These are phyloP conservation scores for Colletotrichum salicis DNA, from an alignment of 2,329 filamentous ascomycete species.

Conservation along the genomic window DNA sequence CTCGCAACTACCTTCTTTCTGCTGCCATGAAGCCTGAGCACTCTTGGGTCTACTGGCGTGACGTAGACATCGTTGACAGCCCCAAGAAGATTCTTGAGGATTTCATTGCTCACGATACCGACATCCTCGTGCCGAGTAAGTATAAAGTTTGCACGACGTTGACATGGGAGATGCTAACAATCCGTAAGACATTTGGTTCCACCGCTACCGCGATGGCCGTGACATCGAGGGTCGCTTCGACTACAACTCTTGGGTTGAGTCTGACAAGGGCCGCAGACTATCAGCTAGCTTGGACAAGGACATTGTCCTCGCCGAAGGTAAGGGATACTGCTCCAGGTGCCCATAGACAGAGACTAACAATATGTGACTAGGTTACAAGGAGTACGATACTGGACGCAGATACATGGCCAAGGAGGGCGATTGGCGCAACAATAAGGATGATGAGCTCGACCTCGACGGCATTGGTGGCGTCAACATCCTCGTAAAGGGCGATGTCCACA, in stretches of 20 bases:
- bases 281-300: conserved; percentile 80
- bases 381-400: conserved; percentile 88
- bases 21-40: conserved; percentile 91
- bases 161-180: conserved; percentile 30
- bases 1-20: conserved; percentile 90
- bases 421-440: conserved; percentile 90
- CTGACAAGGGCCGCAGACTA: conserved; percentile 82
- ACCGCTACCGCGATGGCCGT: conserved; percentile 80
- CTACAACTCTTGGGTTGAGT: conserved; percentile 99
- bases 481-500: conserved; percentile 97
- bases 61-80: conserved; percentile 95
- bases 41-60: conserved; percentile 98
- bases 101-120: conserved; percentile 91
- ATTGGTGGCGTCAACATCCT: conserved; percentile 97
- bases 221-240: conserved; percentile 98
- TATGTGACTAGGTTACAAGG: conserved; percentile 78
- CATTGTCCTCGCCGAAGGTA: conserved; percentile 87
- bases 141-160: conserved; percentile 34
- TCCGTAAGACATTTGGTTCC: conserved; percentile 90
- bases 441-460: conserved; percentile 91
- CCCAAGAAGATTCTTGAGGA: conserved; percentile 90
- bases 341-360: conserved; percentile 30
- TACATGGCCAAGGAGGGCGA: conserved; percentile 94
- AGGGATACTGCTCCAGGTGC: conserved; percentile 1
- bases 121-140: conserved; percentile 95